A percentile compares a stretch with the other conserved stretches of the same genome.
These are phyloP conservation scores for Spergularia azorica DNA, from an alignment of 179 eudicot species.

Conservation along the genomic window DNA sequence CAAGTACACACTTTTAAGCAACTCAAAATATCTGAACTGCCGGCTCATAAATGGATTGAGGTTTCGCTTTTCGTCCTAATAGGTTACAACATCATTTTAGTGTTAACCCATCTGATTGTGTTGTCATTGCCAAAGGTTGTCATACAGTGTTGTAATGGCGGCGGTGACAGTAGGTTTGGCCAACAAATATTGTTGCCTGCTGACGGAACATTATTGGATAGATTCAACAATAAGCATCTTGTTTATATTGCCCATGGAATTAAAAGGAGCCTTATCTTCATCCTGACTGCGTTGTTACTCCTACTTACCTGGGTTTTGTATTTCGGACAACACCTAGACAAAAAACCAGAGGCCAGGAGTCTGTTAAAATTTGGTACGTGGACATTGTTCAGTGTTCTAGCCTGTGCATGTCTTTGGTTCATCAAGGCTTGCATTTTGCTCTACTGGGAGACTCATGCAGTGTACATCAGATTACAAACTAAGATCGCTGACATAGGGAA, in stretches of 20 bases:
- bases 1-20: conserved; percentile 13
- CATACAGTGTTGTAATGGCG: no score
- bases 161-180: no score
- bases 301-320: conserved; percentile 16
- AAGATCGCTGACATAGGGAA: not conserved
- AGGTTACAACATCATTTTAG: conserved; percentile 19
- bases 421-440: conserved; percentile 15
- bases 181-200: no score
- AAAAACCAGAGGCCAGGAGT: not conserved
- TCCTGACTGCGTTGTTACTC: conserved; percentile 16
- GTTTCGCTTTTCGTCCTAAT: conserved; percentile 15
- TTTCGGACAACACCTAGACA: conserved; percentile 3
- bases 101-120: not conserved
- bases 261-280: conserved; percentile 17
- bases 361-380: not conserved
- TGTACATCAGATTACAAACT: not conserved
- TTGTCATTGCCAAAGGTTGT: not conserved
- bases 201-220: no score
- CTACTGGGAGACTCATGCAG: conserved; percentile 8
- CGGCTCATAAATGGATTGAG: conserved; percentile 21
- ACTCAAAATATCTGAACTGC: conserved; percentile 16
- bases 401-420: conserved; percentile 9
- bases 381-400: conserved; percentile 1
- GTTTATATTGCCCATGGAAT: conserved; percentile 16
- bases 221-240: not conserved